Base-by-base conservation (phyloP, 257 asterid genomes). In the Rhazya stricta region DNA sequence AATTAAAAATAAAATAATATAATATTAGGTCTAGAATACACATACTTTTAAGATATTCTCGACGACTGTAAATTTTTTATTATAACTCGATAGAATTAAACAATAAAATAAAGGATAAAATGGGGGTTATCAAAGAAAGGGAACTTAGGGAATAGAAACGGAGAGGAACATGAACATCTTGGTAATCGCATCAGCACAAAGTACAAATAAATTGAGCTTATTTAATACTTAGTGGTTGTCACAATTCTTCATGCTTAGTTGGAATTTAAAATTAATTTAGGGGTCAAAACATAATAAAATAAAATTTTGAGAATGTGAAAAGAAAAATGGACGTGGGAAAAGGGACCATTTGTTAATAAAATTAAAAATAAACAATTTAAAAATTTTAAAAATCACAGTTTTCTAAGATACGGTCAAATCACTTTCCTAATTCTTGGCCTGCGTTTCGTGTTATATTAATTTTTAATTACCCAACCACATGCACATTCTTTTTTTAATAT, bases 381-480 rank as follows among this genome's bases (percentile, higher is more conserved):
- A n/a, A n/a, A n/a, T n/a, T n/a, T 48, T 25, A 13, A n/a, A 56
- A 27, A 51, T 82, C 87, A 77, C 87, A 70, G 77, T 87, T 87
- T 85, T 83, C 89, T 81, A 85, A 84, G 88, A 72, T 66, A 21
- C 80, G 72, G 88, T 86, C 90, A 85, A 86, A 87, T 75, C 62
- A 41, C 50, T 45, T 25, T 62, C 50, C 15, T 57, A 61, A 67
- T 70, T 79, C 76, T 51, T 69, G 72, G 68, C 76, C 69, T 56
- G 53, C 43, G 9, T 34, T 65, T 65, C 11, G 46, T 23, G 29
- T 65, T 65, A 34, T 18, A 32, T 36, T 36, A 37, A 36, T 36
- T 37, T 65, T 32, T 30, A 48, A 65, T 36, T 39, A 65, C 70
- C 48, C 70, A 65, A 16, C 36, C n/a, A 65, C 43, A 65, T 36